phyloP scores from a whole-genome alignment of 768 basidiomycete species.

The Saitozyma sp. region DNA sequence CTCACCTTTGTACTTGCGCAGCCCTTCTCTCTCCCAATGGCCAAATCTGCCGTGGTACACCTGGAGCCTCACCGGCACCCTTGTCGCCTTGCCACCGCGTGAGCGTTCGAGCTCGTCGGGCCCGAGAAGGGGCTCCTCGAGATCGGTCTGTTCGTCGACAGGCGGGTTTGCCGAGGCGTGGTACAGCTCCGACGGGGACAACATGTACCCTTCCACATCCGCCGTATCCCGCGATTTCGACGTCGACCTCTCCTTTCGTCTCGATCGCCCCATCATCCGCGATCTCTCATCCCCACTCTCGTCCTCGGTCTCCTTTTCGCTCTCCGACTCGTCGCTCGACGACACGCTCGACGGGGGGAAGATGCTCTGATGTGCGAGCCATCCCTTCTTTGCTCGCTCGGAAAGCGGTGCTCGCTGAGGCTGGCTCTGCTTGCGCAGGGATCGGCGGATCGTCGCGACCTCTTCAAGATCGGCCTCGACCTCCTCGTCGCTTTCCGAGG shows the following conservation, averaged over 20 bases:
- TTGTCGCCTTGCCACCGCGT: conserved; percentile 12
- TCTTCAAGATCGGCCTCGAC: conserved; percentile 30
- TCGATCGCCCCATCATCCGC: conserved; percentile 29
- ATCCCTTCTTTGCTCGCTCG: conserved; percentile 42
- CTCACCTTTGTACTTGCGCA: conserved; percentile 49
- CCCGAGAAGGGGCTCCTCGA: conserved; percentile 42
- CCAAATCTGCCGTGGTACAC: conserved; percentile 47
- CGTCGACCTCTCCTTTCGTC: conserved; percentile 17
- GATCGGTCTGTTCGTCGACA: conserved; percentile 5
- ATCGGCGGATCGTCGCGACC: conserved; percentile 30
- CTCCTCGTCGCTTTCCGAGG: conserved; percentile 31
- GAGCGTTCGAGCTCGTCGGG: conserved; percentile 33
- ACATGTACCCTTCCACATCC: conserved; percentile 26
- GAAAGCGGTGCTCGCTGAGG: conserved; percentile 11
- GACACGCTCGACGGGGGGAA: conserved; percentile 47
- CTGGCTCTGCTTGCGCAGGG: conserved; percentile 11
- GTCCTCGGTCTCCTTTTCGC: conserved; percentile 36
- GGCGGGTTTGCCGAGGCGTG: conserved; percentile 10
- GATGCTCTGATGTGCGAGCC: conserved; percentile 51
- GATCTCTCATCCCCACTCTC: conserved; percentile 22
- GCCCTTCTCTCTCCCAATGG: conserved; percentile 42
- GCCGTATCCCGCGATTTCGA: conserved; percentile 13
- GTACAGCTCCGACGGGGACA: conserved; percentile 33
- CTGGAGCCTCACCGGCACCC: conserved; percentile 34
- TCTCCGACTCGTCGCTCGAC: conserved; percentile 25